These are phyloP conservation scores for Trichophyton simii DNA, from an alignment of 2,329 filamentous ascomycete species.

Conservation along the genomic window DNA sequence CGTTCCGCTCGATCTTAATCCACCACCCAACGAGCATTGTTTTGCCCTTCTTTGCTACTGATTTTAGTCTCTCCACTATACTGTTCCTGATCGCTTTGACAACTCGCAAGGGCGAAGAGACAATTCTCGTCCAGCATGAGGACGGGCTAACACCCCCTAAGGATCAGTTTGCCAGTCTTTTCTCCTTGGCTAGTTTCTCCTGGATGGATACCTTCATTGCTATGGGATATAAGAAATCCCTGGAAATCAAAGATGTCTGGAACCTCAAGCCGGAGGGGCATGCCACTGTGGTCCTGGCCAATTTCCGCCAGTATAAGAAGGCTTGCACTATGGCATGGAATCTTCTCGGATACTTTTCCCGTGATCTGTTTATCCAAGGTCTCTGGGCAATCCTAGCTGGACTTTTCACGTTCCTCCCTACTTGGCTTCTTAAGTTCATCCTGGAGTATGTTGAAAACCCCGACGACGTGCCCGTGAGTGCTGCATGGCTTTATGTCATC, in stretches of 20 bases:
- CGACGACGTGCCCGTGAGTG: conserved; percentile 60
- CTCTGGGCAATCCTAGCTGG: conserved; percentile 67
- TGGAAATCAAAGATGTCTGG: conserved; percentile 81
- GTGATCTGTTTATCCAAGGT: conserved; percentile 62
- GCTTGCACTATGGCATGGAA: conserved; percentile 68
- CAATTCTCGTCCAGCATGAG: conserved; percentile 78
- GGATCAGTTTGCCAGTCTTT: conserved; percentile 75
- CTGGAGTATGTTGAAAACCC: conserved; percentile 88
- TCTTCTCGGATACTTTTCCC: conserved; percentile 72
- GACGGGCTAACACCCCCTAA: conserved; percentile 74
- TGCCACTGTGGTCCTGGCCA: conserved; percentile 62
- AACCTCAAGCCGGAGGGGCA: conserved; percentile 82
- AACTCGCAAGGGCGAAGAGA: conserved; percentile 84
- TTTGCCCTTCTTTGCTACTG: conserved; percentile 53
- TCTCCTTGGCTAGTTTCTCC: conserved; percentile 75
- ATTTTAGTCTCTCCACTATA: conserved; percentile 63
- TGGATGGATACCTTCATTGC: conserved; percentile 88
- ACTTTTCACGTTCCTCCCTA: conserved; percentile 80
- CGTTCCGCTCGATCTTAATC: conserved; percentile 77
- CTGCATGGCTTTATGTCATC: conserved; percentile 92
- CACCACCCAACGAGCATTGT: conserved; percentile 54
- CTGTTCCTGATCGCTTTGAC: conserved; percentile 65
- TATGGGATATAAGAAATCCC: conserved; percentile 72
- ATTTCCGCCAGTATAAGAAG: conserved; percentile 77
- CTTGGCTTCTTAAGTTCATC: conserved; percentile 78